Base-by-base conservation (phyloP, 352 stramenopile genomes). In the Pythium pyrilobum region DNA sequence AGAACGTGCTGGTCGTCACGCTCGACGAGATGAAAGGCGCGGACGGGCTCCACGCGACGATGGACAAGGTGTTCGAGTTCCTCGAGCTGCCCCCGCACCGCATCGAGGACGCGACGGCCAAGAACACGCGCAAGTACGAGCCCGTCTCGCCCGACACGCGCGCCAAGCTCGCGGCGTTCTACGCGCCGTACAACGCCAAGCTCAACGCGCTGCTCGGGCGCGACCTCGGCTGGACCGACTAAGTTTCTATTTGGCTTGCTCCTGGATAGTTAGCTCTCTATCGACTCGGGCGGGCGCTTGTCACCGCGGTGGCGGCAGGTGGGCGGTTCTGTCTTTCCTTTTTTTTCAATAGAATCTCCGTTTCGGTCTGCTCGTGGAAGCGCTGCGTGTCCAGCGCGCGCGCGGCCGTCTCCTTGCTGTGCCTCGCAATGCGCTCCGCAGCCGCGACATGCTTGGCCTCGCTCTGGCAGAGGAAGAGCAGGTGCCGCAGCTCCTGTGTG, bases 1-100 rank as follows among this genome's bases (percentile, higher is more conserved):
- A 97, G 32, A 89, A 96, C 41, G 92, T 98, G 45, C 62, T 98
- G 41, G 72, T 98, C 12, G 56, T 98, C 13, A 93, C 83, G 42
- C 70, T 98, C 31, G 95, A 99, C 49, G 90, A 98, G 24, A 96
- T 98, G 72, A 93, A 89, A 71, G 85, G 64, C 5, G 58, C 67
- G 0, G 56, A 86, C 3, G 71, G 72, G 21, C 64, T 92, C 27
- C 72, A 92, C 37, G 71, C 47, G 15, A 86, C 81, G 2, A 92
- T 97, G 74, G 62, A 85, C 52, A 77, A 77, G 28, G 83, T 96
- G 23, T 96, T 94, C 53, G 59, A 68, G 18, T 96, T 96, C 47
- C 56, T 96, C 23, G 84, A 89, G 18, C 53, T 96, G n/a, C 82
- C 87, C 8, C 72, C 81, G 38, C 78, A 92, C 55, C 71, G 69